Evolutionary conservation across 352 stramenopile genomes (phyloP).

Genomic region (Phytopythium kandeliae): DNA sequence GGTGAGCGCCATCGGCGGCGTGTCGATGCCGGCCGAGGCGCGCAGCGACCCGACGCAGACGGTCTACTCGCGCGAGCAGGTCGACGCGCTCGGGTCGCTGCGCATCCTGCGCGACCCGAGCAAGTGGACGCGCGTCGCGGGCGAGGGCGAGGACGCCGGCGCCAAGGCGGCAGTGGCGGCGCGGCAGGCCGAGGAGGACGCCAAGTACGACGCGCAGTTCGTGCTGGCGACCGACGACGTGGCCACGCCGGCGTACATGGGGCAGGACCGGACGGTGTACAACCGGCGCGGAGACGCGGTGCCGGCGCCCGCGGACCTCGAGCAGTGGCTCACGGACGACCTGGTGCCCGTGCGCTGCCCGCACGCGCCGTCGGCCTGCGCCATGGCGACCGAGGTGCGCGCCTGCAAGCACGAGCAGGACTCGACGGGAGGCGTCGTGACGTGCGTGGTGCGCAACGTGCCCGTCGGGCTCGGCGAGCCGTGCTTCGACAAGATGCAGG

Average conservation of each 20-base stretch:
- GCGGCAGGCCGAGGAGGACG: conserved; percentile 58
- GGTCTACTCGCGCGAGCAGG: conserved; percentile 76
- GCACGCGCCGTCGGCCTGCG: conserved; percentile 88
- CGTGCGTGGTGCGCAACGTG: conserved; percentile 96
- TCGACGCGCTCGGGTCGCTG: conserved; percentile 78
- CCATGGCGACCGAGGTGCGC: conserved; percentile 95
- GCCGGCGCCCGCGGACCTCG: conserved; percentile 38
- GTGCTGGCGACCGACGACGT: conserved; percentile 50
- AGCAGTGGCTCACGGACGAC: conserved; percentile 75
- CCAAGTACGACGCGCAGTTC: conserved; percentile 69
- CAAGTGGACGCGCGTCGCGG: conserved; percentile 45
- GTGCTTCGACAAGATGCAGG: conserved; percentile 99
- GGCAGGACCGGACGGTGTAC: conserved; percentile 90
- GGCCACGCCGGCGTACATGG: conserved; percentile 85
- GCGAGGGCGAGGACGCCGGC: too few relatives aligned
- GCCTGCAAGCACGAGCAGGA: conserved; percentile 87
- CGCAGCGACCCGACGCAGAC: conserved; percentile 62
- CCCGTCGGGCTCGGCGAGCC: conserved; percentile 95
- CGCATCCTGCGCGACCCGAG: conserved; percentile 70
- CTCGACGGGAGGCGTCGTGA: conserved; percentile 94
- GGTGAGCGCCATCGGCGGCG: conserved; percentile 82
- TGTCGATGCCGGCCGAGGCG: conserved; percentile 75
- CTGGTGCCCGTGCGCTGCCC: conserved; percentile 93
- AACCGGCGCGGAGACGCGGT: conserved; percentile 75
- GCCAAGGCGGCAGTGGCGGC: conserved; percentile 21